Evolutionary conservation across 176 grass and related monocot genomes (phyloP).

Genomic region (Eleusine coracana): DNA sequence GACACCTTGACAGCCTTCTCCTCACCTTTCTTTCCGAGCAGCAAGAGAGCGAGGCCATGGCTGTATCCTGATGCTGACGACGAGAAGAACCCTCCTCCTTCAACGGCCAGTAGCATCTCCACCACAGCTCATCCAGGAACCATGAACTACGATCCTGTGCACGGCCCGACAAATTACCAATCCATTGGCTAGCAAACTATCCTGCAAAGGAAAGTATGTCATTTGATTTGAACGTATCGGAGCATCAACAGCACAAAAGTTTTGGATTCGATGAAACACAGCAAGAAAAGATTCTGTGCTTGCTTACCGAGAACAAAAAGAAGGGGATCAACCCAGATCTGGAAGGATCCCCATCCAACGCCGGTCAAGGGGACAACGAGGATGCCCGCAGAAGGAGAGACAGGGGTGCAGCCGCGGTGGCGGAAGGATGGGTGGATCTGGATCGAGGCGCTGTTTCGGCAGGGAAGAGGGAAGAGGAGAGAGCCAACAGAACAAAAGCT

Average conservation of each 20-base stretch:
- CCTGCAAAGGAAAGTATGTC: constrained; percentile 32
- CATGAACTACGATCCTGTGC: constrained; percentile 50
- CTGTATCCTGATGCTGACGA: constrained; percentile 97
- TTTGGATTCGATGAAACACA: not conserved
- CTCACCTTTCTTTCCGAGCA: constrained; percentile 78
- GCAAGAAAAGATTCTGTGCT: not conserved
- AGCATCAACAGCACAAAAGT: not conserved
- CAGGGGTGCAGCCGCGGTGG: not conserved
- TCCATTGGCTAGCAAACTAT: constrained; percentile 24
- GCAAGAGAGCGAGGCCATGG: constrained; percentile 86
- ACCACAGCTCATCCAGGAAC: constrained; percentile 70
- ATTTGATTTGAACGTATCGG: not conserved
- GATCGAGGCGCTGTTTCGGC: not conserved
- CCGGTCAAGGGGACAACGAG: not conserved
- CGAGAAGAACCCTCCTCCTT: constrained; percentile 98
- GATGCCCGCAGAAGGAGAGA: not conserved
- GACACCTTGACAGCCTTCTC: constrained; percentile 76
- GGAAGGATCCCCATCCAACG: not conserved
- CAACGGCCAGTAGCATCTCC: constrained; percentile 97
- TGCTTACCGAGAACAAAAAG: not conserved
- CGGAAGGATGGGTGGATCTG: not conserved
- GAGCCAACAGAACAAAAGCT: not conserved
- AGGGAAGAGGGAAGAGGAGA: not conserved
- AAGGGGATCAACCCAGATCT: not conserved
- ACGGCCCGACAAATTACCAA: not conserved